Conservation (phyloP, 2,329 filamentous ascomycete species). For the Fusarium sp. region DNA sequence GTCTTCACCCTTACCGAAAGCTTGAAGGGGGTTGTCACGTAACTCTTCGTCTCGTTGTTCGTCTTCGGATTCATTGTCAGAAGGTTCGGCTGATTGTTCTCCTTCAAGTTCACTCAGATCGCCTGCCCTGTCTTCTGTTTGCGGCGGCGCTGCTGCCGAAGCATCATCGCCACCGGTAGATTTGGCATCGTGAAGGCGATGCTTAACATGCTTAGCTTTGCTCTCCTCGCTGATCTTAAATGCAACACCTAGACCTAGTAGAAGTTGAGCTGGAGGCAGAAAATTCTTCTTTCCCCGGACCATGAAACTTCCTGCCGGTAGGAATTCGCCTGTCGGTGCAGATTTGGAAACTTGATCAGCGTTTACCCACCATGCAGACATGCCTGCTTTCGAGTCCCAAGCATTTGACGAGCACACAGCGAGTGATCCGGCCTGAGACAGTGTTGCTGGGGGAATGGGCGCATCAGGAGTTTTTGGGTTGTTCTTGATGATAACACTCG, state of each 20-base stretch:
- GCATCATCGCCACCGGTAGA: constrained; percentile 24
- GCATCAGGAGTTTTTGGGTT: constrained; percentile 79
- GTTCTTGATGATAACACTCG: constrained; percentile 92
- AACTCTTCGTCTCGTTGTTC: constrained; percentile 43
- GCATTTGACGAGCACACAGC: constrained; percentile 87
- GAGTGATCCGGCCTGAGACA: constrained; percentile 88
- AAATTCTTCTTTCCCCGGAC: constrained; percentile 91
- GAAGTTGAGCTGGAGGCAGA: constrained; percentile 84
- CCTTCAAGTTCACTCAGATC: constrained; percentile 35
- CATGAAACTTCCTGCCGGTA: constrained; percentile 82
- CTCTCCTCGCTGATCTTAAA: constrained; percentile 92
- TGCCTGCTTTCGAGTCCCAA: constrained; percentile 96
- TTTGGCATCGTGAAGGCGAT: constrained; percentile 55
- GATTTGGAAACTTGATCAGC: constrained; percentile 92
- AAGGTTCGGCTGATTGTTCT: constrained; percentile 46
- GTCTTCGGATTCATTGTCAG: constrained; percentile 48
- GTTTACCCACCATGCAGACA: constrained; percentile 96
- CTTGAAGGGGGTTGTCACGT: constrained; percentile 54
- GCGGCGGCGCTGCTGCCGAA: constrained; percentile 33
- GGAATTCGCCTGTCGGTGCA: constrained; percentile 80
- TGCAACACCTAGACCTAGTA: constrained; percentile 87
- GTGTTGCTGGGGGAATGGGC: constrained; percentile 88
- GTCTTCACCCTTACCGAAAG: constrained; percentile 32
- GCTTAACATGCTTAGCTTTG: constrained; percentile 81
- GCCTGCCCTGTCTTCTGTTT: constrained; percentile 37